phyloP scores from a whole-genome alignment of 2,329 filamentous ascomycete species.

The Erysiphe neolycopersici region DNA sequence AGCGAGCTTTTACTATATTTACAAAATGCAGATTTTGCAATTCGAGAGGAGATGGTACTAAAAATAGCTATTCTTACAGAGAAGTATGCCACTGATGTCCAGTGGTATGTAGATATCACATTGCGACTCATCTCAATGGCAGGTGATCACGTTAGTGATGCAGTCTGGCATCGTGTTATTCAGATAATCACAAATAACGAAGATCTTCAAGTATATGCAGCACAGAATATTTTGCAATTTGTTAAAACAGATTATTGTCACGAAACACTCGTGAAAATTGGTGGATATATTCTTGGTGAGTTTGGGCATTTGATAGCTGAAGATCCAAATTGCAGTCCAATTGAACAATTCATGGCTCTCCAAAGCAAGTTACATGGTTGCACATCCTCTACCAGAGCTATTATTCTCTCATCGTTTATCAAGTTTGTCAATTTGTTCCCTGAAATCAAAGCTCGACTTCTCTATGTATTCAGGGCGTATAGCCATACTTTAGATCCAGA shows the following conservation, averaged over 20 bases:
- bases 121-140: slow-evolving; percentile 85
- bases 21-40: slow-evolving; percentile 89
- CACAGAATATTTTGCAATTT: slow-evolving; percentile 77
- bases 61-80: slow-evolving; percentile 97
- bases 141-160: slow-evolving; percentile 92
- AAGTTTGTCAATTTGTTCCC: slow-evolving; percentile 98
- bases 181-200: slow-evolving; percentile 99
- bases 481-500: slow-evolving; percentile 89
- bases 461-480: slow-evolving; percentile 75
- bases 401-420: slow-evolving; percentile 84
- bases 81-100: slow-evolving; percentile 92
- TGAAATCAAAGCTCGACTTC: slow-evolving; percentile 85
- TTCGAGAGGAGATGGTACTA: slow-evolving; percentile 95
- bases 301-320: slow-evolving; percentile 94
- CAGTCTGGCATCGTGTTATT: slow-evolving; percentile 96
- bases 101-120: slow-evolving; percentile 98
- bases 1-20: slow-evolving; percentile 82
- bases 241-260: slow-evolving; percentile 84
- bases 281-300: slow-evolving; percentile 82
- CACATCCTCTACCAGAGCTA: slow-evolving; percentile 70
- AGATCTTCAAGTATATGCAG: slow-evolving; percentile 86
- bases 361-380: slow-evolving; percentile 74
- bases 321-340: slow-evolving; percentile 72
- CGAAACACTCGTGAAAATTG: slow-evolving; percentile 93
- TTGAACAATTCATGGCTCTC: slow-evolving; percentile 85